A percentile compares a stretch with the other conserved stretches of the same genome.
Evolutionary conservation across 352 stramenopile species (phyloP).

Genomic region (Hyphochytrium catenoides): DNA sequence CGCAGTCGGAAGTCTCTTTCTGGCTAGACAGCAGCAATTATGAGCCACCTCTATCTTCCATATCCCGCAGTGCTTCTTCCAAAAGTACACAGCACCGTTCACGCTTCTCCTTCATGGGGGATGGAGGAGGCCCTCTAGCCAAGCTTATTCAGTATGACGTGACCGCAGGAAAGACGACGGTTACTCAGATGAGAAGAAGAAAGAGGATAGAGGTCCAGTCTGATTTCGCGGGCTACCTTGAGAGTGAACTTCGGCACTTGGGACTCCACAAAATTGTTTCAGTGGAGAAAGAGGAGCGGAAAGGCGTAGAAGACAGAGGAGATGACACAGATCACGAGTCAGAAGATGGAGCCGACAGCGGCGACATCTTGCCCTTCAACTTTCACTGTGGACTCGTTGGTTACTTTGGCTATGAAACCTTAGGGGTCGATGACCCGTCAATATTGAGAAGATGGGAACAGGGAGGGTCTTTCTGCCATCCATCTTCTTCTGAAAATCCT

Average conservation of each 20-base stretch:
- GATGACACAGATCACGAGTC: too few species aligned
- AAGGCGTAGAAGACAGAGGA: too few species aligned
- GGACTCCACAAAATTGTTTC: too few species aligned
- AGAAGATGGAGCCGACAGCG: too few species aligned
- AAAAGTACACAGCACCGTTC: slow-evolving; percentile 5
- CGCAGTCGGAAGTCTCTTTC: slow-evolving; percentile 28
- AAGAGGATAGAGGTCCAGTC: slow-evolving; percentile 11
- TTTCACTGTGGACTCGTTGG: slow-evolving; percentile 59
- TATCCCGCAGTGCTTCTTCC: too few species aligned
- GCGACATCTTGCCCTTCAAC: slow-evolving; percentile 24
- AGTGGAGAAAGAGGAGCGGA: too few species aligned
- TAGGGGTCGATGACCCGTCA: slow-evolving; percentile 10
- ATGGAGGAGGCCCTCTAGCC: slow-evolving; percentile 23
- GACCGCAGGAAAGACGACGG: slow-evolving; percentile 20
- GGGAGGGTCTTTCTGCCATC: too few species aligned
- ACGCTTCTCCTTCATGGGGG: slow-evolving; percentile 48
- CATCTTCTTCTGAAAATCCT: too few species aligned
- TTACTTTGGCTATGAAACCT: slow-evolving; percentile 56
- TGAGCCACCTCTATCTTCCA: slow-evolving; percentile 8
- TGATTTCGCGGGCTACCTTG: slow-evolving; percentile 11
- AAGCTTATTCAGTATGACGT: slow-evolving; percentile 36
- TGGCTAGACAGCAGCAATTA: slow-evolving; percentile 58
- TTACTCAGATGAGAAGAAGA: slow-evolving; percentile 13
- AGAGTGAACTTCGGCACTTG: slow-evolving; percentile 4
- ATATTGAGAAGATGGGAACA: slow-evolving; percentile 11